Base-by-base conservation (phyloP, 2,329 filamentous ascomycete species). In the Didymella exigua region DNA sequence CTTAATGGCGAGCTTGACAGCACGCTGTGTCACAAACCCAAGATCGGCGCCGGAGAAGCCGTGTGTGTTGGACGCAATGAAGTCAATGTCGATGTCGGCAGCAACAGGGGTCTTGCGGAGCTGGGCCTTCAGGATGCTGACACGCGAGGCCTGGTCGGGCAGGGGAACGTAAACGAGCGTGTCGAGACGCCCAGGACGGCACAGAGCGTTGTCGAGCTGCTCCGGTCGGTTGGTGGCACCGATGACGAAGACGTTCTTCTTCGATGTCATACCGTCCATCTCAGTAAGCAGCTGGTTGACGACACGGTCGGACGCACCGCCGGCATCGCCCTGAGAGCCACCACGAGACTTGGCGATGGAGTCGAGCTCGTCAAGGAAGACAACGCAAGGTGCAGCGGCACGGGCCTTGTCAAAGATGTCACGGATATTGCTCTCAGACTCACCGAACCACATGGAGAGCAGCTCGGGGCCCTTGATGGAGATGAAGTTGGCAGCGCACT, bases 161-260 rank as follows among this genome's bases (percentile, higher is more conserved):
- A 99, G 87, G 66, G 95, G 95, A 67, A 99, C 95, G 77, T 99
- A 99, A 78, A 99, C 95, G 65, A 99, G 87, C 31, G 93, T 98
- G 78, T 99, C 95, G 43, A 99, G 89, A 92, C 95, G 95, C 68
- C 95, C 95, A 53, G 95, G 95, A 85, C 95, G 93, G 86, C 93
- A 97, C 69, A 99, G 86, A 68, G 95, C 95, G 75, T 95, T 95
- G 78, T 99, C 95, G 57, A 99, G 90, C 82, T 98, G 95, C 82
- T 99, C 95, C 37, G 95, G 95, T 82, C 95, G 86, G 84, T 99
- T 99, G 78, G 95, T 99, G 40, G 95, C 95, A 77, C 95, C 95
- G 70, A 99, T 99, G 64, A 99, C 95, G 80, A 99, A 99, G 63
- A 99, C 95, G 77, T 99, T 99, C 90, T 99, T 99, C 90, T 99